Base-by-base conservation (phyloP, 192 early-diverging fungal genomes). In the Podila horticola region DNA sequence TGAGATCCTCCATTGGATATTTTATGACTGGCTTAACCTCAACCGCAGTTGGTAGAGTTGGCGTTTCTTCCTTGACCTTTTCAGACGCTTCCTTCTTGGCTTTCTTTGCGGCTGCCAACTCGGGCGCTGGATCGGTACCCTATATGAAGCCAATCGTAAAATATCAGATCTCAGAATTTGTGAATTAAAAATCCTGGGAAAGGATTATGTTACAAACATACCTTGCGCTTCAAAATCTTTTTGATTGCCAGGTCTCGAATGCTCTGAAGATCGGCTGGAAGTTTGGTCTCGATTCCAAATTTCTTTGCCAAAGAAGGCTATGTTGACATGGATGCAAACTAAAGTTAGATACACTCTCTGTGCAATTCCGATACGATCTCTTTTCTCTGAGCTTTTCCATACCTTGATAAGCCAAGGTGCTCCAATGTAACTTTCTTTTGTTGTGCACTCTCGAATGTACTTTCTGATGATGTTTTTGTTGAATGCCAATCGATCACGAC, bases 1-100 rank as follows among this genome's bases (percentile, higher is more conserved):
- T 94, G 50, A 95, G 72, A 84, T 98, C 96, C 62, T 98, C 95
- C 5, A 94, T 90, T 6, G 96, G 96, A 67, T 92, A 94, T 69
- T 91, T 92, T 51, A 93, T 83, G 19, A 79, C 65, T 24, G 66
- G 52, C 55, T 85, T 87, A 45, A 75, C 45, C 38, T 75, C 81
- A 72, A 82, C 50, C 9, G 33, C 22, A 12, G 34, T 2, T 49
- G 64, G 7, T 0, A 50, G 26, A 29, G 57, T 33, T 76, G 64
- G 33, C 70, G 75, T 24, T 61, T 75, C 50, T 17, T 81, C 65
- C 11, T 71, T 64, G 9, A 64, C 50, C 4, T 79, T 75, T 19
- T 83, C 77, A 28, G 58, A 49, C 45, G 74, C 77, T 31, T 88
- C 82, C 63, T 86, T 72, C 29, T 72, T 75, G 26, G 68, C 69